Evolutionary conservation across 169 alveolate genomes (phyloP).

Genomic region (Plasmodium vivax): DNA sequence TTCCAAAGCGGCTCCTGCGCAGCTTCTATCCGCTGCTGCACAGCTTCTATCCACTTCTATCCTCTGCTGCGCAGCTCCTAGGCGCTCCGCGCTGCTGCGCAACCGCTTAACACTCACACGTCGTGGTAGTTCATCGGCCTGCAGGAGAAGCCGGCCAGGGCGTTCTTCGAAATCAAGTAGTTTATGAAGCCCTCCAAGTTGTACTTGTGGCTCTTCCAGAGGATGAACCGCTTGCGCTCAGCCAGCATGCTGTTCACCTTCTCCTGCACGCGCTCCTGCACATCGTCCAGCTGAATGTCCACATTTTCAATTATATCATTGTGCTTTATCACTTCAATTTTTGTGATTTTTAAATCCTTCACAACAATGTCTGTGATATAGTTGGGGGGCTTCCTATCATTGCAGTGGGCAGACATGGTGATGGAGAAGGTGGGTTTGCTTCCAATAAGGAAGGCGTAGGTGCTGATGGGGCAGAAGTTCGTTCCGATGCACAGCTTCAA

Average conservation of each 20-base stretch:
- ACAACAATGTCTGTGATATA: conserved; percentile 34
- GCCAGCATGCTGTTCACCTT: conserved; percentile 52
- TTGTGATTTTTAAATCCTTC: conserved; percentile 35
- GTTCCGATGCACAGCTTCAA: conserved; percentile 55
- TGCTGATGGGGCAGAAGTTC: conserved; percentile 66
- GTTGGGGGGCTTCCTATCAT: conserved; percentile 19
- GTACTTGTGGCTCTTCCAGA: conserved; percentile 53
- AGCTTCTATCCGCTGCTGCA: no score
- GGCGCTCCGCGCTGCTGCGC: no score
- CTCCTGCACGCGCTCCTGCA: conserved; percentile 39
- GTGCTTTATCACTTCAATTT: conserved; percentile 51
- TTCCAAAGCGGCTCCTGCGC: no score
- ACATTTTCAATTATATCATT: conserved; percentile 30
- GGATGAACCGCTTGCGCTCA: neutral
- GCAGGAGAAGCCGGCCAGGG: conserved; percentile 32
- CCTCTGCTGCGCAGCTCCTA: no score
- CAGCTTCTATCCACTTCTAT: no score
- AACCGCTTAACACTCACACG: neutral
- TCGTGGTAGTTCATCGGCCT: conserved; percentile 4
- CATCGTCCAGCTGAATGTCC: conserved; percentile 50
- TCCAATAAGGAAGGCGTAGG: conserved; percentile 53
- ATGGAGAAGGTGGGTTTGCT: conserved; percentile 52
- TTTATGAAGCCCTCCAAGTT: conserved; percentile 45
- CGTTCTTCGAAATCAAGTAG: conserved; percentile 44
- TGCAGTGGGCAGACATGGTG: conserved; percentile 22